A percentile compares a stretch with the other conserved stretches of the same genome.
phyloP scores from a whole-genome alignment of 257 asterid genomes.

The Solanum verrucosum region DNA sequence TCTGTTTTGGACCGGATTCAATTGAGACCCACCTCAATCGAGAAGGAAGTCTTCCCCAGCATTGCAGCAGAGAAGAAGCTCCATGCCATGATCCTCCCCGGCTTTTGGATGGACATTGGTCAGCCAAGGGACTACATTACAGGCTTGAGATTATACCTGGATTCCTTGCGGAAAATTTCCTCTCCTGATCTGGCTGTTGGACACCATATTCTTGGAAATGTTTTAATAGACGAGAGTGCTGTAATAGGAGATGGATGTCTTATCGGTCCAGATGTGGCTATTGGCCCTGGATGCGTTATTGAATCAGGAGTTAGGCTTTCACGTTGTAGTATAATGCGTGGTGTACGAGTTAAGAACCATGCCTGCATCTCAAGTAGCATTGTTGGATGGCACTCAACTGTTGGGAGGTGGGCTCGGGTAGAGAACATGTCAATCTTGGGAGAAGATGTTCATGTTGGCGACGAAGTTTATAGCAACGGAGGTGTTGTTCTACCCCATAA shows the following conservation, averaged over 20 bases:
- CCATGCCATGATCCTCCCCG: slow-evolving; percentile 74
- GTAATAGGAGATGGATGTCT: slow-evolving; percentile 78
- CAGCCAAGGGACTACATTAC: slow-evolving; percentile 87
- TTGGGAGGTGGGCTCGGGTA: slow-evolving; percentile 88
- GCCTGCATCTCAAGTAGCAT: slow-evolving; percentile 73
- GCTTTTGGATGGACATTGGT: slow-evolving; percentile 97
- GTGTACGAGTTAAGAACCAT: slow-evolving; percentile 72
- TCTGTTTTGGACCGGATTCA: slow-evolving; percentile 67
- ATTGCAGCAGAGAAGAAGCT: slow-evolving; percentile 60
- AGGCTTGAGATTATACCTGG: slow-evolving; percentile 67
- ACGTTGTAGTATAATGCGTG: slow-evolving; percentile 84
- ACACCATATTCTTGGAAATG: slow-evolving; percentile 56
- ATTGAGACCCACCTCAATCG: slow-evolving; percentile 79
- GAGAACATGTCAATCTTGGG: slow-evolving; percentile 94
- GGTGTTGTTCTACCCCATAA: slow-evolving; percentile 87
- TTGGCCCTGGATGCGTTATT: slow-evolving; percentile 70
- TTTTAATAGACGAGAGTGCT: slow-evolving; percentile 66
- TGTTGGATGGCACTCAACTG: slow-evolving; percentile 91
- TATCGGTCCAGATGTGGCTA: slow-evolving; percentile 88
- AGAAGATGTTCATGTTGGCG: slow-evolving; percentile 84
- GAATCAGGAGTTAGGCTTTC: slow-evolving; percentile 90
- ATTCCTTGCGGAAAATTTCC: slow-evolving; percentile 53
- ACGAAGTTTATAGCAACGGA: slow-evolving; percentile 76
- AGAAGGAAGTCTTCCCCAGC: slow-evolving; percentile 78
- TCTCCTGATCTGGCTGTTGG: slow-evolving; percentile 59